Evolutionary conservation across 2,329 filamentous ascomycete species (phyloP), one percentile per base, ranked within the genome.

Genomic region (Xylaria sp.): DNA sequence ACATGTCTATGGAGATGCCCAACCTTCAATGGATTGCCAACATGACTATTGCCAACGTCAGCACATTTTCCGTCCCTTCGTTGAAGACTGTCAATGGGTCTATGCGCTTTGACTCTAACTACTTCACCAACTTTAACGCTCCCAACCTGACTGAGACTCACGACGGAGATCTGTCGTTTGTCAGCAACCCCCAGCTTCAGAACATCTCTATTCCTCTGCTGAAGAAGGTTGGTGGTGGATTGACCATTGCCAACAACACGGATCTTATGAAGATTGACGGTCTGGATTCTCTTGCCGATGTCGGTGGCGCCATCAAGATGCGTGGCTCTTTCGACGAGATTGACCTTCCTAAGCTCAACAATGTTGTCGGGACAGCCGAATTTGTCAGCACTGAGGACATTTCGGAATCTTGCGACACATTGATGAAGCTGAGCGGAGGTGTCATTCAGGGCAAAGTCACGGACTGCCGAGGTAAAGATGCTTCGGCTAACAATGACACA

Each of bases 191-290:
- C 48, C 78, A 84, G 68, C 82, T 91, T 59, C 79, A 83, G 78
- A 97, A 97, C 87, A 85, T 97, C 81, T 89, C 90, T 67, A 87
- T 97, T 81, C 90, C 91, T 56, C 55, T 78, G 25, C 85, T 98
- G 53, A 86, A 84, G 72, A 86, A 82, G 63, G 87, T 97, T 76
- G 89, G 87, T 73, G 94, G 93, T 83, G 93, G 91, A 79, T 88
- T 97, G 79, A 89, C 91, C 74, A 89, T 99, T 77, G 91, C 76
- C 82, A 97, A 97, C 89, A 97, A 98, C 90, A 93, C 93, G 69
- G 83, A 85, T 64, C 87, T 97, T 39, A 74, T 81, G 65, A 79
- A 83, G 68, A 85, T 97, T 65, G 81, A 87, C 72, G 89, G 88
- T 39, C 92, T 98, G 82, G 85, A 87, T 69, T 78, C 84, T 72